A percentile compares a stretch with the other conserved stretches of the same genome.
phyloP scores from a whole-genome alignment of 1,284 basidiomycete genomes.

The Clitocybe nebularis region DNA sequence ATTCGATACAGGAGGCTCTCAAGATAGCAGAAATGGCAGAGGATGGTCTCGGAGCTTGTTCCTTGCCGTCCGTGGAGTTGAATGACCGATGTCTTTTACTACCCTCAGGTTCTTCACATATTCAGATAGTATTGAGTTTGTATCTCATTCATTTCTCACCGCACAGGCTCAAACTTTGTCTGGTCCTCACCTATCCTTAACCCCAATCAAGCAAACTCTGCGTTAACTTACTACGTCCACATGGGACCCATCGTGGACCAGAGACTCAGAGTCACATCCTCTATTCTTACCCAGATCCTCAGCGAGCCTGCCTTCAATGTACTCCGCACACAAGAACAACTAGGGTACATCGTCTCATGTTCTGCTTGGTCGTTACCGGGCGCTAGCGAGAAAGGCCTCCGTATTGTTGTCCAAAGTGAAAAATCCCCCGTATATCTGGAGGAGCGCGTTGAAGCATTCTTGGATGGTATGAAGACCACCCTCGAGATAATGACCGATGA shows the following conservation, averaged over 20 bases:
- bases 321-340: slow-evolving; percentile 94
- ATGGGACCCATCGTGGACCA: slow-evolving; percentile 61
- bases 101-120: slow-evolving; percentile 49
- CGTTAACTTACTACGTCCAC: slow-evolving; percentile 77
- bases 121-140: slow-evolving; percentile 1
- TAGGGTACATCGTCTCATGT: slow-evolving; percentile 86
- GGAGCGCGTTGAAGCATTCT: slow-evolving; percentile 83
- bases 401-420: slow-evolving; percentile 93
- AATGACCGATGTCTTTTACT: slow-evolving; percentile 66
- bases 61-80: slow-evolving; percentile 52
- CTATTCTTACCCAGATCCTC: slow-evolving; percentile 74
- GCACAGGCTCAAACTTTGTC: slow-evolving; percentile 64
- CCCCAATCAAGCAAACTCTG: slow-evolving; percentile 83
- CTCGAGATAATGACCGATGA: slow-evolving; percentile 57
- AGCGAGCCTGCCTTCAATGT: slow-evolving; percentile 91
- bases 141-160: slow-evolving; percentile 13
- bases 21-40: slow-evolving; percentile 73
- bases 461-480: slow-evolving; percentile 63
- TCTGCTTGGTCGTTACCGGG: slow-evolving; percentile 54
- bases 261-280: slow-evolving; percentile 53
- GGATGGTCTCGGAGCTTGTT: slow-evolving; percentile 55
- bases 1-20: slow-evolving; percentile 63
- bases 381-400: slow-evolving; percentile 70
- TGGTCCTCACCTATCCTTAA: slow-evolving; percentile 78
- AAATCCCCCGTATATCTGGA: slow-evolving; percentile 84